A percentile compares a stretch with the other conserved stretches of the same genome.
These are phyloP conservation scores for Stachybotrys chlorohalonatus DNA, from an alignment of 2,329 filamentous ascomycete genomes.

Conservation along the genomic window DNA sequence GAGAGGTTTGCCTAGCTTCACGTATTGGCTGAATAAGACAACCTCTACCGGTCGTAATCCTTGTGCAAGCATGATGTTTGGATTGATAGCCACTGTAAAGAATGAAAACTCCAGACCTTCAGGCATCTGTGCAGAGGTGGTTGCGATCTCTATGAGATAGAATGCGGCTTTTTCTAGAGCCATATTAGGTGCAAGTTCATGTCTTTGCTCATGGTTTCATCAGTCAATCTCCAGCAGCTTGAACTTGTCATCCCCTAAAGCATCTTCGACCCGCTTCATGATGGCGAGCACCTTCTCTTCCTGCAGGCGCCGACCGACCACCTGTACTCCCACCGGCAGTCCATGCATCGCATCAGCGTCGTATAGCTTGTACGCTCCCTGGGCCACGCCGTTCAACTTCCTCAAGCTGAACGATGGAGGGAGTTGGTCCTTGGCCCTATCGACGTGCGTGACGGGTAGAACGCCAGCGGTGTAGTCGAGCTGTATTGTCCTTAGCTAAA, in stretches of 20 bases:
- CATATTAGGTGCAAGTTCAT: no score
- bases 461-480: conserved; percentile 82
- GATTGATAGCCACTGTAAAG: no score
- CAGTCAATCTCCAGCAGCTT: conserved; percentile 34
- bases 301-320: conserved; percentile 70
- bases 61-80: no score
- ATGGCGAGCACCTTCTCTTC: conserved; percentile 80
- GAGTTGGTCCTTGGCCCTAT: conserved; percentile 57
- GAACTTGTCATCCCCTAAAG: conserved; percentile 52
- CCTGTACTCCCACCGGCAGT: conserved; percentile 76
- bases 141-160: no score
- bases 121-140: no score
- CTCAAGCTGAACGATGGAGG: conserved; percentile 50
- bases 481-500: conserved; percentile 24
- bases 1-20: no score
- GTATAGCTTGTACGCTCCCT: conserved; percentile 79
- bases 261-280: conserved; percentile 72
- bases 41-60: no score
- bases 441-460: conserved; percentile 77
- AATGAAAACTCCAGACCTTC: no score
- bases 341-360: conserved; percentile 77
- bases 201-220: neutral
- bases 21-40: no score
- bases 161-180: no score
- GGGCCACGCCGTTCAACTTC: conserved; percentile 68